phyloP scores from a whole-genome alignment of 345 rosid species.

The Passiflora organensis region DNA sequence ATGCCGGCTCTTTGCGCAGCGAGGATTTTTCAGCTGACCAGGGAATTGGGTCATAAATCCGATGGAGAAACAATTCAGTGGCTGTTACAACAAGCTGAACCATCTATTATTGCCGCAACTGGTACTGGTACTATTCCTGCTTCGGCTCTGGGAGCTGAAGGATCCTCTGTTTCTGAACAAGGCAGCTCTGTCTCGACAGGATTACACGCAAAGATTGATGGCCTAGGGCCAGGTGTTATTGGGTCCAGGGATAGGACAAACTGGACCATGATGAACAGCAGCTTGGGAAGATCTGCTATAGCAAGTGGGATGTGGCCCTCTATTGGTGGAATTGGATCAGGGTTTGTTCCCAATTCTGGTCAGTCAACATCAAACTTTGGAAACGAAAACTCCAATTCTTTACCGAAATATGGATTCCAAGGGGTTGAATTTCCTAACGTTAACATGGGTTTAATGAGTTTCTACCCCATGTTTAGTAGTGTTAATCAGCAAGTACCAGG shows the following conservation, averaged over 20 bases:
- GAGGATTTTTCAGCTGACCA: constrained; percentile 86
- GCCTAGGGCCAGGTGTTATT: constrained; percentile 22
- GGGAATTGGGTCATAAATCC: constrained; percentile 94
- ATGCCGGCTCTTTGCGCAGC: constrained; percentile 98
- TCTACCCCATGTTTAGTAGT: constrained; percentile 28
- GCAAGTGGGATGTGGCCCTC: constrained; percentile 38
- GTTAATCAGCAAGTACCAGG: constrained; percentile 20
- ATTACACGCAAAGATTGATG: constrained; percentile 59
- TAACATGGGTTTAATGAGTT: constrained; percentile 28
- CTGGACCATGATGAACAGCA: constrained; percentile 53
- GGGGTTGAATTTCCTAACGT: constrained; percentile 27
- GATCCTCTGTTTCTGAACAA: constrained; percentile 40
- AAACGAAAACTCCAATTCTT: constrained; percentile 8
- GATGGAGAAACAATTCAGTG: constrained; percentile 97
- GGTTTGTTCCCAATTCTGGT: constrained; percentile 26
- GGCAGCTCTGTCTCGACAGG: constrained; percentile 42
- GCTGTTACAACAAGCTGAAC: constrained; percentile 89
- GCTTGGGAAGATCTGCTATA: constrained; percentile 37
- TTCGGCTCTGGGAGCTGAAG: constrained; percentile 73
- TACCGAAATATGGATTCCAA: constrained; percentile 16
- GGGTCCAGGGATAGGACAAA: constrained; percentile 53
- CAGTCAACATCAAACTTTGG: constrained; percentile 12
- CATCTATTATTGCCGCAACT: constrained; percentile 84
- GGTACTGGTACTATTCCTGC: constrained; percentile 93
- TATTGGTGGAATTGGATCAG: constrained; percentile 38